Base-by-base conservation (phyloP, 352 stramenopile genomes). In the Phytophthora hybrid region DNA sequence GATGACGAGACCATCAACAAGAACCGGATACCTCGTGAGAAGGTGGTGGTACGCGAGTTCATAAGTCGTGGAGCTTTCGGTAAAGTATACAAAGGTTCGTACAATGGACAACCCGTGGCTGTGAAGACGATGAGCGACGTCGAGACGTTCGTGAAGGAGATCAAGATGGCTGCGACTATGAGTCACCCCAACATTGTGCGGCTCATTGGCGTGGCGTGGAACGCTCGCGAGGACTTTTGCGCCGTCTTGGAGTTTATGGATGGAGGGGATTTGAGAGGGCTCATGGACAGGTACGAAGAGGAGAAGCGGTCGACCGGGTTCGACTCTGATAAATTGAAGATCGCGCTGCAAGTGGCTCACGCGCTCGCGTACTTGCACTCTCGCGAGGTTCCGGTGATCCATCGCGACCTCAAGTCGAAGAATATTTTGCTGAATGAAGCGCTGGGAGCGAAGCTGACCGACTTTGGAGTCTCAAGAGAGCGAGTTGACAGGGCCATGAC, bases 91-190 rank as follows among this genome's bases (percentile, higher is more conserved):
- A 60, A 89, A 39, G 85, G 82, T 7, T 78, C 71, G 18, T 89
- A 90, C 65, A 71, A 88, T 26, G 67, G 57, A 7, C 69, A 87
- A 21, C 49, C 78, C 8, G 83, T 93, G 6, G 84, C 87, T 18
- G 75, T 93, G 21, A 92, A 93, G 67, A 89, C 87, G 63, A 87
- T 91, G 68, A 37, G 59, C 68, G 73, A 37, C 79, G 74, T 93
- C 14, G 68, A 78, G 26, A 79, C 71, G 3, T 93, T 93, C 58
- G 60, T 92, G 21, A 81, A 89, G 44, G 87, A 93, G 67, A 91
- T 93, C 66, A 88, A 90, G 71, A 82, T 93, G 34, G 87, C 80
- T 47, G 81, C 87, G 34, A n/a, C 32, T 2, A 69, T 69, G 62
- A 59, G 46, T 11, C 62, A 69, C 37, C 51, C 62, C 2, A 58